Percentiles rank a stretch among this genome's conserved stretches.
phyloP scores from a whole-genome alignment of 352 stramenopile species.

The Pythium oligandrum region DNA sequence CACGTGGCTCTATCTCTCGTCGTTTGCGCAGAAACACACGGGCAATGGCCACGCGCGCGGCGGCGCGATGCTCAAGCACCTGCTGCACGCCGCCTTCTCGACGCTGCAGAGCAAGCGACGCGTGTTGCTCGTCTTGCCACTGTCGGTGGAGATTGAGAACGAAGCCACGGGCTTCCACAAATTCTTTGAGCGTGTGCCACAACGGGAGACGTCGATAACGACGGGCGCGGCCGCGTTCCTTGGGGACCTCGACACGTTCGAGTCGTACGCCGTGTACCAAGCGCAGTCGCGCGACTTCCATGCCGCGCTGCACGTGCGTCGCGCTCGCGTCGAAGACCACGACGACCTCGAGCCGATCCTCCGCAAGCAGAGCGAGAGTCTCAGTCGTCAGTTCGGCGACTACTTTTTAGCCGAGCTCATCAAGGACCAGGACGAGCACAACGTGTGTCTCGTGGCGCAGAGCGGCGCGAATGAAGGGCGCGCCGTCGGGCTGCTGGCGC shows the following conservation, averaged over 20 bases:
- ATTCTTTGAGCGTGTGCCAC: conserved; percentile 34
- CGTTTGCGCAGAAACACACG: conserved; percentile 45
- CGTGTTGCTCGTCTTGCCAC: conserved; percentile 50
- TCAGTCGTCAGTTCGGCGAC: conserved; percentile 81
- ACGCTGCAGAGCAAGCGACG: conserved; percentile 31
- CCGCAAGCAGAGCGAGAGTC: conserved; percentile 43
- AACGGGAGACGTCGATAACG: not conserved
- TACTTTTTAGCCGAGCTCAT: conserved; percentile 93
- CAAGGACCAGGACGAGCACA: conserved; percentile 79
- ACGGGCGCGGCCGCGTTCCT: not conserved
- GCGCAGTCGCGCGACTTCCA: conserved; percentile 28
- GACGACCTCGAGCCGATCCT: conserved; percentile 77
- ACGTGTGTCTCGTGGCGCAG: conserved; percentile 79
- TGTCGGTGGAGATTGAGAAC: conserved; percentile 35
- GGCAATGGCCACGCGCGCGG: not conserved
- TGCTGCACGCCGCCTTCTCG: conserved; percentile 51
- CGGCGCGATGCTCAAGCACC: conserved; percentile 30
- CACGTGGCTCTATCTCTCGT: conserved; percentile 48
- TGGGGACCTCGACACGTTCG: conserved; percentile 29
- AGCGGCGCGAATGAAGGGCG: conserved; percentile 18
- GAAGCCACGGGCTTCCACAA: conserved; percentile 49
- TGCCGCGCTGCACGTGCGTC: conserved; percentile 45
- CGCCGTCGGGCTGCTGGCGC: conserved; percentile 70
- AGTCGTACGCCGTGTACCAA: conserved; percentile 48
- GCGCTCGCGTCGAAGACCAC: conserved; percentile 75